These are phyloP conservation scores for Phytophthora sp. DNA, from an alignment of 352 stramenopile species.

Conservation along the genomic window DNA sequence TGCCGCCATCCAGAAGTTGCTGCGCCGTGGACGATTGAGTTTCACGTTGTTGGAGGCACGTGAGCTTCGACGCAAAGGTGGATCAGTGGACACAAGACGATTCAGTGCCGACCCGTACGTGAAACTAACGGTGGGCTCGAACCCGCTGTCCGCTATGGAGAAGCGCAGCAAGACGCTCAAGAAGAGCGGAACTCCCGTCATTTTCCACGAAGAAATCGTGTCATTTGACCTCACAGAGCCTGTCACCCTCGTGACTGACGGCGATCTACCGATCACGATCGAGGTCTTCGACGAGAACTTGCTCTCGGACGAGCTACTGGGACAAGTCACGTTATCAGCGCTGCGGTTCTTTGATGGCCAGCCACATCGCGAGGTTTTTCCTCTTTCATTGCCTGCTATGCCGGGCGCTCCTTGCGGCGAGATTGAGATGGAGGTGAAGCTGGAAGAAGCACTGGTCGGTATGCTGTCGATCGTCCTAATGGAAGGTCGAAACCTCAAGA, in stretches of 20 bases:
- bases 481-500: constrained; percentile 90
- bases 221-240: constrained; percentile 87
- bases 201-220: constrained; percentile 89
- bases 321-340: constrained; percentile 67
- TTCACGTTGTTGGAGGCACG: constrained; percentile 78
- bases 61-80: constrained; percentile 63
- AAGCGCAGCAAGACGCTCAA: constrained; percentile 86
- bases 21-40: constrained; percentile 70
- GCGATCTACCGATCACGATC: constrained; percentile 75
- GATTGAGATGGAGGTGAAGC: constrained; percentile 72
- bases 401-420: constrained; percentile 48
- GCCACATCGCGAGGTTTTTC: constrained; percentile 58
- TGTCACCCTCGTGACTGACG: constrained; percentile 64
- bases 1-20: constrained; percentile 49
- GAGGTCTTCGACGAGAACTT: constrained; percentile 91
- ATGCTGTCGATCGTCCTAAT: constrained; percentile 89
- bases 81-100: constrained; percentile 54
- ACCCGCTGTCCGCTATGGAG: constrained; percentile 71
- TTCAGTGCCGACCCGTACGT: constrained; percentile 86
- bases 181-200: constrained; percentile 73
- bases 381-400: constrained; percentile 51
- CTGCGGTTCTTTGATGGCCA: constrained; percentile 83
- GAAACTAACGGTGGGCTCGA: constrained; percentile 76
- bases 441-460: constrained; percentile 79
- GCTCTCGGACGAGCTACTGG: constrained; percentile 86